Conservation (phyloP, 257 asterid genomes). For the Rhazya stricta region DNA sequence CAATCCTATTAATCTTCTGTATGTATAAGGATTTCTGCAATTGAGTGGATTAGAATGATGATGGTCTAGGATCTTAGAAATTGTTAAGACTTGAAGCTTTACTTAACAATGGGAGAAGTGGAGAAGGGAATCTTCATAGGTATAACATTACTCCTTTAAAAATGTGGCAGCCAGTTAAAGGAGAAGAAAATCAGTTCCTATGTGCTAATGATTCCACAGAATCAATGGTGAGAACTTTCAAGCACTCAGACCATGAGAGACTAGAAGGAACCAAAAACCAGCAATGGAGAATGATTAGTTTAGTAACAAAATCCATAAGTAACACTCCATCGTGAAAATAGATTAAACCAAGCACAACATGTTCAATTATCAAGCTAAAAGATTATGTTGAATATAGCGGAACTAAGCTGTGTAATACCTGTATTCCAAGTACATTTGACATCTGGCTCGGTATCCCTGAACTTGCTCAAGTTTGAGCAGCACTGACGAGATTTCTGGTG, state of each 20-base stretch:
- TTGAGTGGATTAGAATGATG: not conserved
- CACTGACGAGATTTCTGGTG: conserved; percentile 5
- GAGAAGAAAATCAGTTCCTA: not conserved
- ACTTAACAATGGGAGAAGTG: not conserved
- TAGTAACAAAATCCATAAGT: not conserved
- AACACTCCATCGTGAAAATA: not conserved
- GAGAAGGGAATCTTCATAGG: not conserved
- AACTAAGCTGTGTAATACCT: conserved; percentile 9
- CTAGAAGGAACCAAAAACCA: not conserved
- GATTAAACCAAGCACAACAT: conserved; percentile 2
- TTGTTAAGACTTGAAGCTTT: not conserved
- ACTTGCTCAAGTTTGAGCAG: conserved; percentile 12
- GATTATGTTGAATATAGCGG: not conserved
- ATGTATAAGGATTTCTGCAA: too few relatives aligned
- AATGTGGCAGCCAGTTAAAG: not conserved
- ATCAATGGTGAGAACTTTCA: not conserved
- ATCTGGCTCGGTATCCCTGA: conserved; percentile 8
- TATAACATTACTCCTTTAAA: not conserved
- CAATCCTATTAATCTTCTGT: not conserved
- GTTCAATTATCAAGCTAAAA: not conserved
- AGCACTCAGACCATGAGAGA: not conserved
- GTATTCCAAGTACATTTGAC: conserved; percentile 1
- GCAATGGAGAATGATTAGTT: not conserved
- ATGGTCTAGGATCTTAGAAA: not conserved
- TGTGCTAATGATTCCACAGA: not conserved